A percentile compares a stretch with the other conserved stretches of the same genome.
Conservation (phyloP, 768 basidiomycete genomes). For the Phlebiopsis gigantea region DNA sequence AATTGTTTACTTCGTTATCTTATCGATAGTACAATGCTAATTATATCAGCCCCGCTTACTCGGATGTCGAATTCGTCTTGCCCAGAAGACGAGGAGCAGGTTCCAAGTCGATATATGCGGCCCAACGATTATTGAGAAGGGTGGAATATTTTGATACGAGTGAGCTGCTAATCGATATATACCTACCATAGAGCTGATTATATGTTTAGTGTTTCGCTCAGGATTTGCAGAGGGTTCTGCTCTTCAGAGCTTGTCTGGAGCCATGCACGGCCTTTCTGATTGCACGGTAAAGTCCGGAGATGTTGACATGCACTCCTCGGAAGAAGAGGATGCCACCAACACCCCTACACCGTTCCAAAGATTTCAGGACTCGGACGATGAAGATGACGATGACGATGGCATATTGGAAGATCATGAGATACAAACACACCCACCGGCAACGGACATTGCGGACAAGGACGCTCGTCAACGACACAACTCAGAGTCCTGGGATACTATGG, state of each 20-base stretch:
- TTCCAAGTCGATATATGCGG: slow-evolving; percentile 53
- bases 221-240: slow-evolving; percentile 62
- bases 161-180: slow-evolving; percentile 24
- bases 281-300: background rate
- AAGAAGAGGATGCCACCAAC: slow-evolving; percentile 45
- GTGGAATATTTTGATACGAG: slow-evolving; percentile 79
- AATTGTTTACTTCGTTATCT: background rate
- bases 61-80: slow-evolving; percentile 78
- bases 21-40: background rate
- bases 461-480: background rate
- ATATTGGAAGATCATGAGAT: slow-evolving; percentile 30
- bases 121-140: slow-evolving; percentile 58
- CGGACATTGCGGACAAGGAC: slow-evolving; percentile 1
- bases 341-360: slow-evolving; percentile 31
- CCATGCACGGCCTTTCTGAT: too few species aligned
- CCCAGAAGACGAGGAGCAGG: slow-evolving; percentile 36
- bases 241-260: too few species aligned
- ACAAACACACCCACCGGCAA: slow-evolving; percentile 12
- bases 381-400: slow-evolving; percentile 49
- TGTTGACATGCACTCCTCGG: slow-evolving; percentile 38
- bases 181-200: background rate
- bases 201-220: slow-evolving; percentile 59
- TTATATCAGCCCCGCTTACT: slow-evolving; percentile 50
- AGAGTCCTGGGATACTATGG: background rate
- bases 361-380: slow-evolving; percentile 48